Conservation (phyloP, 129 eudicot genomes). For the Helianthus tuberosus region DNA sequence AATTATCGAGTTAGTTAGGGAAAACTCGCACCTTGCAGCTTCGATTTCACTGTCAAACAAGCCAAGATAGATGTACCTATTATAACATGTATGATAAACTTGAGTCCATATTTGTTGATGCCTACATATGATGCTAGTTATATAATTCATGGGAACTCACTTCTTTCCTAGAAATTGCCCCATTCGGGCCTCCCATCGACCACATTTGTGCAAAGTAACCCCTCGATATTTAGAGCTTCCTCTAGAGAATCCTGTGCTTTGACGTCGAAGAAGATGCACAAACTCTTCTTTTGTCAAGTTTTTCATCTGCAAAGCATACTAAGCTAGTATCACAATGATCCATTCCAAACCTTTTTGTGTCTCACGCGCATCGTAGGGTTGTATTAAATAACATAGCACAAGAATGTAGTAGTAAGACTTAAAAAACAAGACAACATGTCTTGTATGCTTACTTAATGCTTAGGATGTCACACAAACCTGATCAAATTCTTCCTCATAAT, state of each 20-base stretch:
- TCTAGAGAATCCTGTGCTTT: constrained; percentile 81
- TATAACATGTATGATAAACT: background rate
- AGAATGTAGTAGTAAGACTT: background rate
- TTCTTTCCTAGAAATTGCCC: constrained; percentile 86
- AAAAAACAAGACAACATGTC: background rate
- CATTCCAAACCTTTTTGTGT: background rate
- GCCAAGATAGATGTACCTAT: constrained; percentile 70
- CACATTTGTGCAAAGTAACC: constrained; percentile 84
- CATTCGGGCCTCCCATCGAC: constrained; percentile 94
- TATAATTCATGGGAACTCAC: constrained; percentile 38
- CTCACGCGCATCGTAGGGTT: background rate
- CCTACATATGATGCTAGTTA: background rate
- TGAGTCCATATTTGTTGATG: background rate
- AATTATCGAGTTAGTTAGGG: background rate
- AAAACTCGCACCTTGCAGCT: constrained; percentile 72
- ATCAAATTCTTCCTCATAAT: constrained; percentile 63
- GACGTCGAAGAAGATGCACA: constrained; percentile 85
- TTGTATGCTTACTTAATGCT: background rate
- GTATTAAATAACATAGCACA: background rate
- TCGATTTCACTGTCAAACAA: constrained; percentile 84
- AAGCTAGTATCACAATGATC: background rate
- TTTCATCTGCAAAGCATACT: constrained; percentile 47
- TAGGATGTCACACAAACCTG: constrained; percentile 41
- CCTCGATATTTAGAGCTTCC: constrained; percentile 85
- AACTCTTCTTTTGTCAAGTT: constrained; percentile 78